Evolutionary conservation across 2,329 filamentous ascomycete genomes (phyloP).

Genomic region (Aspergillus tanneri): DNA sequence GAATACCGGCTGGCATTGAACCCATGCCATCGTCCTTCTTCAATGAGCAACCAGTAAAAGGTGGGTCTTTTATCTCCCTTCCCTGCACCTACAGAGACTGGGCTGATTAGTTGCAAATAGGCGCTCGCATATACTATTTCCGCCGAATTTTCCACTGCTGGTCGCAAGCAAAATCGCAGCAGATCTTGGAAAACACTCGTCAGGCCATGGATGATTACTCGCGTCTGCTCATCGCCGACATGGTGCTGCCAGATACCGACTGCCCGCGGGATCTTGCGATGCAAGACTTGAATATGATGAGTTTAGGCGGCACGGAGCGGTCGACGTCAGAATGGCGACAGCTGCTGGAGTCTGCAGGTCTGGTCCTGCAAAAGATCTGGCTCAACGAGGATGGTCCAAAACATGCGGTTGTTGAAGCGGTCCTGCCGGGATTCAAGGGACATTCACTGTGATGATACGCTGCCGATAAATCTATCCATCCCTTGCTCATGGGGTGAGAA

Average conservation of each 20-base stretch:
- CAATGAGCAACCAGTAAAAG: constrained; percentile 47
- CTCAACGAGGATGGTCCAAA: too few relatives aligned
- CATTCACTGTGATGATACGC: too few relatives aligned
- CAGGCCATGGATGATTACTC: constrained; percentile 20
- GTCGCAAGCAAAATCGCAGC: constrained; percentile 26
- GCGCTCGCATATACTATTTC: constrained; percentile 31
- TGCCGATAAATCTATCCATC: too few relatives aligned
- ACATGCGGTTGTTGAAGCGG: too few relatives aligned
- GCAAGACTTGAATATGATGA: too few relatives aligned
- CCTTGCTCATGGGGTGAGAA: too few relatives aligned
- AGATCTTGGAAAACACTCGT: constrained; percentile 30
- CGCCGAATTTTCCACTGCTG: constrained; percentile 40
- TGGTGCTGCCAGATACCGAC: too few relatives aligned
- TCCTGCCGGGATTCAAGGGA: too few relatives aligned
- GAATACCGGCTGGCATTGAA: constrained; percentile 18
- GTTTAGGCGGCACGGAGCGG: too few relatives aligned
- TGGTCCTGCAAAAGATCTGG: constrained; percentile 1
- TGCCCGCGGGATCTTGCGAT: constrained; percentile 20
- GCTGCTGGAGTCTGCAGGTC: neutral
- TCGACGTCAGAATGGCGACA: constrained; percentile 19
- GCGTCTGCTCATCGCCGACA: too few relatives aligned
- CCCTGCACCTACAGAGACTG: neutral
- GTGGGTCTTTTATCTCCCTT: constrained; percentile 17
- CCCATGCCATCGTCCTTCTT: constrained; percentile 48
- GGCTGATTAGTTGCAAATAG: constrained; percentile 1